Evolutionary conservation across 495 filamentous ascomycete genomes (phyloP).

Genomic region (Niebla homalea): DNA sequence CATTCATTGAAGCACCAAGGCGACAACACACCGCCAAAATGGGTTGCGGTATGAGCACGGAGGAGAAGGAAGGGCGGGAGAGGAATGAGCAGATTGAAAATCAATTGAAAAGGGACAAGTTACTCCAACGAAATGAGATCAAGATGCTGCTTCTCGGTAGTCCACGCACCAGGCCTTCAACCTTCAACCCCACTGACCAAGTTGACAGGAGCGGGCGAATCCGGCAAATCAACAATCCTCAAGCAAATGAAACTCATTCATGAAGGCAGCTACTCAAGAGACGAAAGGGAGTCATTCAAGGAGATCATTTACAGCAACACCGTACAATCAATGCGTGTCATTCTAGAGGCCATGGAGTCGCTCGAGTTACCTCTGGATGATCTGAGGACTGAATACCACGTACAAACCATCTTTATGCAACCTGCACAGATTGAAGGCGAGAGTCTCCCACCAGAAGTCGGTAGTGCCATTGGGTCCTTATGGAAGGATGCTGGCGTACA

Average conservation of each 20-base stretch:
- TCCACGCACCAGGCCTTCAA: conserved; percentile 18
- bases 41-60: conserved; percentile 99
- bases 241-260: conserved; percentile 88
- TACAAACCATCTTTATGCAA: conserved; percentile 94
- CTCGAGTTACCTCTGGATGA: conserved; percentile 82
- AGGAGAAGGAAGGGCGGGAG: conserved; percentile 99
- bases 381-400: conserved; percentile 77
- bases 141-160: conserved; percentile 97
- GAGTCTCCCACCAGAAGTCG: conserved; percentile 84
- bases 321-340: conserved; percentile 91
- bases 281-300: conserved; percentile 54
- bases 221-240: conserved; percentile 96
- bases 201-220: conserved; percentile 85
- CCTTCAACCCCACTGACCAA: neutral
- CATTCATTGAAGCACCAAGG: too few species aligned
- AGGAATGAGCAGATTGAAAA: conserved; percentile 99
- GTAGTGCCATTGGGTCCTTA: conserved; percentile 78
- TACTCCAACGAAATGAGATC: conserved; percentile 94
- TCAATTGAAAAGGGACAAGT: conserved; percentile 87
- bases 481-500: conserved; percentile 95
- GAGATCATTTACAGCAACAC: conserved; percentile 99
- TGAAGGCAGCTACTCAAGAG: conserved; percentile 43
- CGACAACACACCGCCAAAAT: conserved; percentile 47
- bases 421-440: conserved; percentile 92
- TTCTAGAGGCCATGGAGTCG: conserved; percentile 91